These are phyloP conservation scores for Termitomyces sp. DNA, from an alignment of 1,284 basidiomycete genomes.

Conservation along the genomic window DNA sequence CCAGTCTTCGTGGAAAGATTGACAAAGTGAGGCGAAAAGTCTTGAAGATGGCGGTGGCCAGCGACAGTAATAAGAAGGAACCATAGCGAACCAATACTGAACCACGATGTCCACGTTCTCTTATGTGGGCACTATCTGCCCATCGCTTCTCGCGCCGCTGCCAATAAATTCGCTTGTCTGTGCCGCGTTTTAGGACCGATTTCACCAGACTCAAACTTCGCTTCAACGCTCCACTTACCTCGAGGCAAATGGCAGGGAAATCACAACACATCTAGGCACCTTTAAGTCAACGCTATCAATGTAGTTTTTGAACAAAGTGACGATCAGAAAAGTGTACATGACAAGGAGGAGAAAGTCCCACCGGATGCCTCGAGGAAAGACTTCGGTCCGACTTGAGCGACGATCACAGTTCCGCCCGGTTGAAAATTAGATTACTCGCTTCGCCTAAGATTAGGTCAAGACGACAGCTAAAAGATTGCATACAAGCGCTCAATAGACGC, in stretches of 20 bases:
- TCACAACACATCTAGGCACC: not conserved
- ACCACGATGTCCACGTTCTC: not conserved
- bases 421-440: not conserved
- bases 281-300: not conserved
- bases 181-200: not conserved
- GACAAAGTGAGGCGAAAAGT: not conserved
- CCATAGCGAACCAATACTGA: not conserved
- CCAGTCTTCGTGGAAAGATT: not conserved
- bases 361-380: constrained; percentile 3
- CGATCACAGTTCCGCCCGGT: not conserved
- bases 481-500: not conserved
- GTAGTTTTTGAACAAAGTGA: not conserved
- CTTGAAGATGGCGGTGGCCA: not conserved
- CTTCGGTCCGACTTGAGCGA: not conserved
- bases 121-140: not conserved
- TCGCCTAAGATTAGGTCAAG: not conserved
- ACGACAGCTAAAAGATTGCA: not conserved
- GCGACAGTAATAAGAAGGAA: not conserved
- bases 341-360: constrained; percentile 2
- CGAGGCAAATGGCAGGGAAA: not conserved
- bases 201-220: not conserved
- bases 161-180: not conserved
- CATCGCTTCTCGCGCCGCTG: not conserved
- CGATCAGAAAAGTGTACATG: constrained; percentile 1
- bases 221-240: not conserved